A percentile compares a stretch with the other conserved stretches of the same genome.
phyloP scores from a whole-genome alignment of 495 filamentous ascomycete species.

The Podospora bellae-mahoneyi region DNA sequence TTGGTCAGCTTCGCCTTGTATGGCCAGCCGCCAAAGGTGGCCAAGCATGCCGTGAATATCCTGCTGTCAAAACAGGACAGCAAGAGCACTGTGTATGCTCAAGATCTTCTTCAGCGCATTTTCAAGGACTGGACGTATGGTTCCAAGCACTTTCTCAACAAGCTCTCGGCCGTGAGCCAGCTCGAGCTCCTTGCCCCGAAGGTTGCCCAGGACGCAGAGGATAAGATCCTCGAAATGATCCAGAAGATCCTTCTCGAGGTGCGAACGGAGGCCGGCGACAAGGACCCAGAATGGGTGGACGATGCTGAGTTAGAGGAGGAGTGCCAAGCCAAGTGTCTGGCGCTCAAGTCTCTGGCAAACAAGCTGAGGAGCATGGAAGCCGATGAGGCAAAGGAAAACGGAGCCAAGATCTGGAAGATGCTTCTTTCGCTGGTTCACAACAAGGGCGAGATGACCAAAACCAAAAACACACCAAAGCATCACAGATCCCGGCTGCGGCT shows the following conservation, averaged over 20 bases:
- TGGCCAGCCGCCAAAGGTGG: slow-evolving; percentile 74
- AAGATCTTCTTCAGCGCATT: slow-evolving; percentile 72
- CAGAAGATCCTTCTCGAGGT: slow-evolving; percentile 70
- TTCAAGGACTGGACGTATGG: slow-evolving; percentile 75
- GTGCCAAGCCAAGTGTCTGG: slow-evolving; percentile 77
- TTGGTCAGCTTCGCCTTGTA: slow-evolving; percentile 76
- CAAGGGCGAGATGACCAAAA: slow-evolving; percentile 75
- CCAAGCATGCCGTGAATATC: slow-evolving; percentile 91
- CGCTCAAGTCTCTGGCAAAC: slow-evolving; percentile 87
- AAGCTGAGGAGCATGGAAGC: slow-evolving; percentile 65
- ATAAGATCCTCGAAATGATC: slow-evolving; percentile 75
- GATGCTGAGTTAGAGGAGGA: slow-evolving; percentile 73
- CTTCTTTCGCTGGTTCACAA: slow-evolving; percentile 69
- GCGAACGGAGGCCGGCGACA: slow-evolving; percentile 51
- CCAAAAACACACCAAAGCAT: slow-evolving; percentile 64
- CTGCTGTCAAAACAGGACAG: slow-evolving; percentile 76
- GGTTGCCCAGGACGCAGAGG: slow-evolving; percentile 67
- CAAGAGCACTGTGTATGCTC: slow-evolving; percentile 76
- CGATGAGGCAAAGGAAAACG: slow-evolving; percentile 60
- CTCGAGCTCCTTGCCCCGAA: slow-evolving; percentile 72
- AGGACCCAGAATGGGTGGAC: slow-evolving; percentile 61
- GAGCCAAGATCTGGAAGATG: slow-evolving; percentile 68
- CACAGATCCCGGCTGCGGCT: slow-evolving; percentile 78
- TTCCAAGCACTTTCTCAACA: slow-evolving; percentile 72
- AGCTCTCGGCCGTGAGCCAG: slow-evolving; percentile 78